These are phyloP conservation scores for Phytophthora vignae DNA, from an alignment of 352 stramenopile species.

Conservation along the genomic window DNA sequence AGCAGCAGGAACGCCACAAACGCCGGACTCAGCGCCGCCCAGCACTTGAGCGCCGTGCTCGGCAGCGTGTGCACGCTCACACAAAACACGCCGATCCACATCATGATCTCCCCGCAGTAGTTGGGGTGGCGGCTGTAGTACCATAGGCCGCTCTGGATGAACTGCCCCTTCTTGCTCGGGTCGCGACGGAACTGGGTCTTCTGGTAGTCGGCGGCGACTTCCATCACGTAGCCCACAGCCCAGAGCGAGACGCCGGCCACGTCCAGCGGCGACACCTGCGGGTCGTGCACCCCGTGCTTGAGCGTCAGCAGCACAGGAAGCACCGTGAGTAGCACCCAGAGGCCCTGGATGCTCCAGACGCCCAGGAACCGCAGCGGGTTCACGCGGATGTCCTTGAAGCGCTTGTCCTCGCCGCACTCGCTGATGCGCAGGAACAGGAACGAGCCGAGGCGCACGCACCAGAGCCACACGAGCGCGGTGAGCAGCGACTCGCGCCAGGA, in stretches of 20 bases:
- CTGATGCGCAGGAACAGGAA: slow-evolving; percentile 85
- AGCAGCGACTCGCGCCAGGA: slow-evolving; percentile 64
- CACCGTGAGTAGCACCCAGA: slow-evolving; percentile 84
- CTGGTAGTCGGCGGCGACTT: slow-evolving; percentile 83
- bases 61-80: slow-evolving; percentile 57
- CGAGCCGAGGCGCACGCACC: slow-evolving; percentile 77
- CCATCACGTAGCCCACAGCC: slow-evolving; percentile 73
- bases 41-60: slow-evolving; percentile 36
- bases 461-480: slow-evolving; percentile 79
- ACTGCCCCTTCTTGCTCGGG: slow-evolving; percentile 72
- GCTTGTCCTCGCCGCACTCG: slow-evolving; percentile 69
- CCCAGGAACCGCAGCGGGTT: slow-evolving; percentile 77
- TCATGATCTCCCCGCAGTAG: slow-evolving; percentile 93
- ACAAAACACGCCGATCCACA: slow-evolving; percentile 84
- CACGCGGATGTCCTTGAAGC: slow-evolving; percentile 72
- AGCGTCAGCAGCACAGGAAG: slow-evolving; percentile 74
- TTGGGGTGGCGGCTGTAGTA: slow-evolving; percentile 93
- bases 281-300: slow-evolving; percentile 34
- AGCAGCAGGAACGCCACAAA: slow-evolving; percentile 83
- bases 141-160: slow-evolving; percentile 89
- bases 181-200: slow-evolving; percentile 83
- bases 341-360: slow-evolving; percentile 84
- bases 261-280: slow-evolving; percentile 46
- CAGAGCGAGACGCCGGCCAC: slow-evolving; percentile 56
- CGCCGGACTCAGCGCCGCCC: slow-evolving; percentile 61